These are phyloP conservation scores for Capronia coronata DNA, from an alignment of 2,329 filamentous ascomycete species.

Conservation along the genomic window DNA sequence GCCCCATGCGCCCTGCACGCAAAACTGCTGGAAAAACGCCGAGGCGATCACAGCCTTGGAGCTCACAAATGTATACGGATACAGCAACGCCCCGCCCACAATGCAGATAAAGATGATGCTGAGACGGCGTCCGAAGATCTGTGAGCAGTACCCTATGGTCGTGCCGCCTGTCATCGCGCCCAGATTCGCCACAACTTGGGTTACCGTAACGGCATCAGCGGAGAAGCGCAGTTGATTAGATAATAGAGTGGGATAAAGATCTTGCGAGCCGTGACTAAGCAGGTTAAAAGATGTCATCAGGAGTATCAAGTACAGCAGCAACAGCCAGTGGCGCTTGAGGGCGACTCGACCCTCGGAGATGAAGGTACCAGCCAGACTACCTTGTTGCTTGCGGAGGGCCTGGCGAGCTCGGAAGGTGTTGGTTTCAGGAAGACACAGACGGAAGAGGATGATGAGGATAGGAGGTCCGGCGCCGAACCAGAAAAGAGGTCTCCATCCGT, in stretches of 20 bases:
- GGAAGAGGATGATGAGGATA: constrained; percentile 71
- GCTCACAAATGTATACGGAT: constrained; percentile 70
- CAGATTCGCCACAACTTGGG: constrained; percentile 65
- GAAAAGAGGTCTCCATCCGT: constrained; percentile 77
- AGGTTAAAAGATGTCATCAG: constrained; percentile 92
- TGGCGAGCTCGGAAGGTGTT: constrained; percentile 60
- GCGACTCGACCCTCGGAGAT: constrained; percentile 71
- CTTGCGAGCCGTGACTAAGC: constrained; percentile 56
- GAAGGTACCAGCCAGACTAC: constrained; percentile 61
- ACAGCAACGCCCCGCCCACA: constrained; percentile 68
- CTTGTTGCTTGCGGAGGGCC: constrained; percentile 53
- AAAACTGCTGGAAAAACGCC: constrained; percentile 79
- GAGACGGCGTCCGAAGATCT: constrained; percentile 63
- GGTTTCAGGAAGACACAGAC: constrained; percentile 73
- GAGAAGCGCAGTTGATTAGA: constrained; percentile 53
- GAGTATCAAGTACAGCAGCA: constrained; percentile 72
- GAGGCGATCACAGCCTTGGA: constrained; percentile 63
- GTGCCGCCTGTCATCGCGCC: constrained; percentile 65
- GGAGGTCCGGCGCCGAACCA: constrained; percentile 85
- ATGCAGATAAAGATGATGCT: constrained; percentile 60
- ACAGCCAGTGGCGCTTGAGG: constrained; percentile 69
- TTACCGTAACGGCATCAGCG: constrained; percentile 57
- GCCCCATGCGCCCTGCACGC: constrained; percentile 69
- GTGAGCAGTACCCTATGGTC: constrained; percentile 59
- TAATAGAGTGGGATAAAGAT: constrained; percentile 57